A percentile compares a stretch with the other conserved stretches of the same genome.
These are phyloP conservation scores for Ogataea corticis DNA, from an alignment of 805 yeast genomes.

Conservation along the genomic window DNA sequence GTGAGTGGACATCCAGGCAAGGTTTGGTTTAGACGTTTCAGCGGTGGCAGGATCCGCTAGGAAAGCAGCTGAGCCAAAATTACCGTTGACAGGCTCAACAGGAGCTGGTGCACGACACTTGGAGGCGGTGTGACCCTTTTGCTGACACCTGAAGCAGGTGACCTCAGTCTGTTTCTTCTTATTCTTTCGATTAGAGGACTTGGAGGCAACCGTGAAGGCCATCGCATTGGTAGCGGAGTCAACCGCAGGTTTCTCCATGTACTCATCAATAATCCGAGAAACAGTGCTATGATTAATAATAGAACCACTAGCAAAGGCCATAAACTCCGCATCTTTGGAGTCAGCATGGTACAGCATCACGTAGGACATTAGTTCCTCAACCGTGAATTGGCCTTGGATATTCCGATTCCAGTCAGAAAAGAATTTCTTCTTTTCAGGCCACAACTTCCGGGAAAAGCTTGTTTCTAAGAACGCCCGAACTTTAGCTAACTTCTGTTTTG, in stretches of 20 bases:
- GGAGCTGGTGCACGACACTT: neutral
- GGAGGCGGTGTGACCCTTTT: neutral
- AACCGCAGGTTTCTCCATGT: neutral
- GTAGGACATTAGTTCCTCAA: neutral
- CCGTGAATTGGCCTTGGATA: constrained; percentile 1
- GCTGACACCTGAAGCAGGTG: neutral
- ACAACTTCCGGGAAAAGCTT: no score
- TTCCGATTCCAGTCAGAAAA: neutral
- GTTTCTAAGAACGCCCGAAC: no score
- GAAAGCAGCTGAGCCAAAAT: no score
- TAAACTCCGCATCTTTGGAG: neutral
- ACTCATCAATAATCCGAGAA: neutral
- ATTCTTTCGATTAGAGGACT: neutral
- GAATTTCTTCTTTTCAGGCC: no score
- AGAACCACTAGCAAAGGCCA: constrained; percentile 5
- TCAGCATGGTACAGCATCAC: neutral
- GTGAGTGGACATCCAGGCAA: no score
- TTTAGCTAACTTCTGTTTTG: no score
- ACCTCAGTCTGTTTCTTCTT: neutral
- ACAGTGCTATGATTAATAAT: neutral
- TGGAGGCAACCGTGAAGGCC: neutral
- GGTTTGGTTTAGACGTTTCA: no score
- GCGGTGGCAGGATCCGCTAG: no score
- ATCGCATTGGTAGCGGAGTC: neutral
- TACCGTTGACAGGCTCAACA: no score